phyloP scores from a whole-genome alignment of 371 early-diverging fungal species.

The Saksenaea oblongispora region DNA sequence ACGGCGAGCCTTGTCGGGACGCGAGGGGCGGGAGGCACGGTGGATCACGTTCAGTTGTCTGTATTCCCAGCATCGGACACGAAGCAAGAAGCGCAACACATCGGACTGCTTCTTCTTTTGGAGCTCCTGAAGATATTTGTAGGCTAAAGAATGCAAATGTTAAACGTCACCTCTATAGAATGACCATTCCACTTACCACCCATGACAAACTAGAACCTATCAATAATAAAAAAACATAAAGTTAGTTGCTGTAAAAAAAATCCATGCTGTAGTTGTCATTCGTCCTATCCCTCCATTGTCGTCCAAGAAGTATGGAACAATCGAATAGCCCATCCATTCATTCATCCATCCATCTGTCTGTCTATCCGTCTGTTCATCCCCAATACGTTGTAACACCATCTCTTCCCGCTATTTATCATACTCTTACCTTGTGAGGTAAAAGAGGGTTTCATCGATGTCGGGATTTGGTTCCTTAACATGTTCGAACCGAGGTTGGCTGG shows the following conservation, averaged over 20 bases:
- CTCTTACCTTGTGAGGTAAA: conserved; percentile 12
- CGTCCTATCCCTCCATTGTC: neutral
- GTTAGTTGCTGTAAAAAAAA: neutral
- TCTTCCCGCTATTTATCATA: neutral
- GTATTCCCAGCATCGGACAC: conserved; percentile 99
- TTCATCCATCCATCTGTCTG: conserved; percentile 7
- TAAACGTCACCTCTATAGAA: neutral
- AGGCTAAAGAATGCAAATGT: conserved; percentile 51
- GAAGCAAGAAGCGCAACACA: conserved; percentile 97
- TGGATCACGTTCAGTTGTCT: conserved; percentile 97
- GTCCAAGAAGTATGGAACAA: neutral
- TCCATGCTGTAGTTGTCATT: neutral
- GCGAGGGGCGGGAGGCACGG: conserved; percentile 97
- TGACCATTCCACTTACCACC: conserved; percentile 7
- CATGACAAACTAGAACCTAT: conserved; percentile 12
- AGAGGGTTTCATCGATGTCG: conserved; percentile 7
- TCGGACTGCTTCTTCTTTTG: conserved; percentile 99
- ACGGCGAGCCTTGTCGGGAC: conserved; percentile 99
- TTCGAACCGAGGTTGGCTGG: neutral
- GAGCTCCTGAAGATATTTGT: conserved; percentile 97
- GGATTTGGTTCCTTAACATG: neutral
- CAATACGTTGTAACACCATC: neutral
- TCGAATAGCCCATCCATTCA: conserved; percentile 1
- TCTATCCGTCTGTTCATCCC: neutral
- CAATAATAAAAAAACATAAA: neutral